Percentiles rank a stretch among this genome's conserved stretches.
Evolutionary conservation across 2,329 filamentous ascomycete species (phyloP).

Genomic region (Exophiala aquamarina): DNA sequence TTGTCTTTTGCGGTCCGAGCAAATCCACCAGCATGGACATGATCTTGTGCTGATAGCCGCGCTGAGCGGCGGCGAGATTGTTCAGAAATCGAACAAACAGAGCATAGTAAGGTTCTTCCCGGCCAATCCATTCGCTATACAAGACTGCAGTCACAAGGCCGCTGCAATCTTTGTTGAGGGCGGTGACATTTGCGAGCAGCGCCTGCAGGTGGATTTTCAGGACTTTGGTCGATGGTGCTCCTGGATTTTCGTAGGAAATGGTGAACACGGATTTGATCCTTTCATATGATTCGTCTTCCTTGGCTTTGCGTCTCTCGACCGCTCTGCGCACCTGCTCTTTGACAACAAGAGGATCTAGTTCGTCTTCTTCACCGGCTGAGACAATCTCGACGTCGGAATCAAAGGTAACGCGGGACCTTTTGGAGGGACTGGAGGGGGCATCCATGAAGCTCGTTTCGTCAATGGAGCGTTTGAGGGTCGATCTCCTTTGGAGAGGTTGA

Average conservation of each 20-base stretch:
- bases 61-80: slow-evolving; percentile 76
- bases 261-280: slow-evolving; percentile 55
- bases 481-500: slow-evolving; percentile 16
- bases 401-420: slow-evolving; percentile 45
- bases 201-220: slow-evolving; percentile 61
- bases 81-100: slow-evolving; percentile 58
- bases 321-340: slow-evolving; percentile 62
- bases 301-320: slow-evolving; percentile 52
- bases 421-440: slow-evolving; percentile 35
- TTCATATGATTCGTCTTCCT: slow-evolving; percentile 59
- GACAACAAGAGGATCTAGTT: slow-evolving; percentile 43
- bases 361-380: slow-evolving; percentile 29
- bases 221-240: slow-evolving; percentile 51
- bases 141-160: slow-evolving; percentile 60
- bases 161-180: slow-evolving; percentile 56
- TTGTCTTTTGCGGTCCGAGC: slow-evolving; percentile 61
- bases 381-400: slow-evolving; percentile 38
- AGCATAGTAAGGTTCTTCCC: slow-evolving; percentile 59
- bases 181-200: slow-evolving; percentile 56
- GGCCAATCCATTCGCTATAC: slow-evolving; percentile 61
- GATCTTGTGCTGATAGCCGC: slow-evolving; percentile 71
- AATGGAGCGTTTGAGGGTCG: slow-evolving; percentile 27
- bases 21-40: slow-evolving; percentile 78
- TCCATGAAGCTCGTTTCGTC: slow-evolving; percentile 26
- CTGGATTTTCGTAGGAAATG: slow-evolving; percentile 46